These are phyloP conservation scores for Aspergillus hancockii DNA, from an alignment of 495 filamentous ascomycete species.

Conservation along the genomic window DNA sequence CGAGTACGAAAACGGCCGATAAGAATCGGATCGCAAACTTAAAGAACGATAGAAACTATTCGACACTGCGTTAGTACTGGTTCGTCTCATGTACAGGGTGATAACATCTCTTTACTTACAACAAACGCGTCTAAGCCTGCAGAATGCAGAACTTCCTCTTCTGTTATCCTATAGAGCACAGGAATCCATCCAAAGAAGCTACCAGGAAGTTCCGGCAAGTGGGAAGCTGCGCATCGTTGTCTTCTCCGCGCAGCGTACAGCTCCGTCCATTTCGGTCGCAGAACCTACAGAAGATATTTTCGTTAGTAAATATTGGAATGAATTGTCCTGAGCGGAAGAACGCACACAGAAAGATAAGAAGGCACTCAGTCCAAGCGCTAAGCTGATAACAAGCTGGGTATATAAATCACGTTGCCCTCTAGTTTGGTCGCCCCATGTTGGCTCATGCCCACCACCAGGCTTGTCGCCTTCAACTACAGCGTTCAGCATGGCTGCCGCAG, in stretches of 20 bases:
- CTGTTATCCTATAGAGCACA: constrained; percentile 80
- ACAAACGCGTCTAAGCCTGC: constrained; percentile 96
- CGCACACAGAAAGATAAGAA: constrained; percentile 67
- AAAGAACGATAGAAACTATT: constrained; percentile 88
- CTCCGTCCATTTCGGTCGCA: constrained; percentile 88
- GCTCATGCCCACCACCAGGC: constrained; percentile 23
- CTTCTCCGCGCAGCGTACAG: constrained; percentile 89
- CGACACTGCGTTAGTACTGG: not conserved
- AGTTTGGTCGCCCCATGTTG: constrained; percentile 38
- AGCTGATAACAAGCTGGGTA: constrained; percentile 61
- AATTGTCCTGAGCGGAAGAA: not conserved
- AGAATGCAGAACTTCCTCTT: constrained; percentile 84
- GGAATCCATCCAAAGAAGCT: constrained; percentile 94
- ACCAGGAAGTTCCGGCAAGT: constrained; percentile 80
- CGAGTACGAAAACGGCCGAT: constrained; percentile 73
- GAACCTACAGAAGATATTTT: constrained; percentile 44
- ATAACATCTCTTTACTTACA: constrained; percentile 50
- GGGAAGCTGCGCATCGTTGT: constrained; percentile 65
- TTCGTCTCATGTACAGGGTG: not conserved
- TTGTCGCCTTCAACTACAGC: constrained; percentile 18
- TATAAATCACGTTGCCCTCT: constrained; percentile 51
- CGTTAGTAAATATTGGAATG: not conserved
- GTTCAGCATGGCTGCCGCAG: constrained; percentile 28
- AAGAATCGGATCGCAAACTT: constrained; percentile 89
- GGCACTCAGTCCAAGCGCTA: constrained; percentile 55